A percentile compares a stretch with the other conserved stretches of the same genome.
Evolutionary conservation across 306 rosid species (phyloP).

Genomic region (Canavalia ensiformis): DNA sequence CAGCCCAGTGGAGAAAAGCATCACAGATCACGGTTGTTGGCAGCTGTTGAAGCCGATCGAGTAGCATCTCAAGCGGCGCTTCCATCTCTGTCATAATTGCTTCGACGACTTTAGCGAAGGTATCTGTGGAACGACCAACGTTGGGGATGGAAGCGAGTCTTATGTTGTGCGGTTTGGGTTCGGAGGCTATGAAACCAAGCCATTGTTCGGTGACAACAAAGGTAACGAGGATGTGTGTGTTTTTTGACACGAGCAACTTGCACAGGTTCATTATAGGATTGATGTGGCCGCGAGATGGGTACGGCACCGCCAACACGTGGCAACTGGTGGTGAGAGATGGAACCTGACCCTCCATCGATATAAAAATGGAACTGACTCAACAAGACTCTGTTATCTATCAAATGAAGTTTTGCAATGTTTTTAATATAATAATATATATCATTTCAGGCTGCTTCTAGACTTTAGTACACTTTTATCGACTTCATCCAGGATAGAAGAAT

Average conservation of each 20-base stretch:
- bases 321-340: neutral
- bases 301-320: constrained; percentile 61
- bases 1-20: constrained; percentile 46
- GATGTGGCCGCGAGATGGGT: constrained; percentile 62
- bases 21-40: constrained; percentile 48
- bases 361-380: too few relatives aligned
- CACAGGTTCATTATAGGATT: constrained; percentile 63
- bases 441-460: too few relatives aligned
- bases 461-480: too few relatives aligned
- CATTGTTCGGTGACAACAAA: constrained; percentile 62
- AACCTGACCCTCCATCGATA: constrained; percentile 30
- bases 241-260: constrained; percentile 43
- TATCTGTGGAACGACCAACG: constrained; percentile 24
- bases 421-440: too few relatives aligned
- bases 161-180: constrained; percentile 48
- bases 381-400: too few relatives aligned
- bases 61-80: constrained; percentile 53
- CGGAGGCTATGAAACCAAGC: constrained; percentile 44
- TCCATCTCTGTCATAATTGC: constrained; percentile 62
- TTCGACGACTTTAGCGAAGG: constrained; percentile 37
- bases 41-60: constrained; percentile 45
- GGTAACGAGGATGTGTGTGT: constrained; percentile 49
- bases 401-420: too few relatives aligned
- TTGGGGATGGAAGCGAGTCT: constrained; percentile 50
- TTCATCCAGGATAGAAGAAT: too few relatives aligned